Evolutionary conservation across 2,329 filamentous ascomycete genomes (phyloP).

Genomic region (Xylariales sp.): DNA sequence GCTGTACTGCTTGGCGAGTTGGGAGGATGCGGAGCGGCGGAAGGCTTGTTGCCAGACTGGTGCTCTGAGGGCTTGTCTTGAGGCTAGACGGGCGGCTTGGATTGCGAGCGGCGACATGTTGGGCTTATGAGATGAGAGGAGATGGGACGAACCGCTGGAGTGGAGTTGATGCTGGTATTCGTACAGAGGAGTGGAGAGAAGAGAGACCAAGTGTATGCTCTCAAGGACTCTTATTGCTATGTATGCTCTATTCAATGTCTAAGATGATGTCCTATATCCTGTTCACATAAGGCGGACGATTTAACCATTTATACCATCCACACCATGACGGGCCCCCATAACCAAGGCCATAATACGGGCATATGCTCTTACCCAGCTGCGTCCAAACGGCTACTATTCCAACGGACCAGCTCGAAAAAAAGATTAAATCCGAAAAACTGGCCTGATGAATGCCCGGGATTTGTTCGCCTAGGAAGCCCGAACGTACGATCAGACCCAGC

Average conservation of each 20-base stretch:
- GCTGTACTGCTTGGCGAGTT: neutral
- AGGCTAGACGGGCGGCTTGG: slow-evolving; percentile 33
- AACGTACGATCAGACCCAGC: slow-evolving; percentile 34
- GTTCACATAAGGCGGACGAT: neutral
- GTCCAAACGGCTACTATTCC: slow-evolving; percentile 1
- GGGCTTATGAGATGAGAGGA: slow-evolving; percentile 22
- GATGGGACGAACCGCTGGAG: slow-evolving; percentile 30
- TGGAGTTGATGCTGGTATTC: slow-evolving; percentile 20
- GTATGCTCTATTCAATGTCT: slow-evolving; percentile 17
- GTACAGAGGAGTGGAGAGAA: slow-evolving; percentile 28
- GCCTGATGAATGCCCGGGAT: slow-evolving; percentile 20
- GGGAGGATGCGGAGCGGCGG: slow-evolving; percentile 24
- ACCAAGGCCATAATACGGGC: slow-evolving; percentile 3
- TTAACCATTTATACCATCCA: slow-evolving; percentile 23
- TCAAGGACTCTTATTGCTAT: slow-evolving; percentile 2
- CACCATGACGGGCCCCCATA: neutral
- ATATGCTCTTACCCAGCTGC: slow-evolving; percentile 4
- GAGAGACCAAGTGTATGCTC: slow-evolving; percentile 22
- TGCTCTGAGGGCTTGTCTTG: slow-evolving; percentile 25
- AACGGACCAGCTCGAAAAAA: neutral
- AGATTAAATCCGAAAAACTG: neutral
- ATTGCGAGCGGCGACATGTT: slow-evolving; percentile 30
- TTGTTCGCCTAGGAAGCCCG: slow-evolving; percentile 11
- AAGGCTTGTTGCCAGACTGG: slow-evolving; percentile 25
- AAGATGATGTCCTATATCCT: slow-evolving; percentile 15